Base-by-base conservation (phyloP, 441 rosid species). In the Pelargonium fulgidum region DNA sequence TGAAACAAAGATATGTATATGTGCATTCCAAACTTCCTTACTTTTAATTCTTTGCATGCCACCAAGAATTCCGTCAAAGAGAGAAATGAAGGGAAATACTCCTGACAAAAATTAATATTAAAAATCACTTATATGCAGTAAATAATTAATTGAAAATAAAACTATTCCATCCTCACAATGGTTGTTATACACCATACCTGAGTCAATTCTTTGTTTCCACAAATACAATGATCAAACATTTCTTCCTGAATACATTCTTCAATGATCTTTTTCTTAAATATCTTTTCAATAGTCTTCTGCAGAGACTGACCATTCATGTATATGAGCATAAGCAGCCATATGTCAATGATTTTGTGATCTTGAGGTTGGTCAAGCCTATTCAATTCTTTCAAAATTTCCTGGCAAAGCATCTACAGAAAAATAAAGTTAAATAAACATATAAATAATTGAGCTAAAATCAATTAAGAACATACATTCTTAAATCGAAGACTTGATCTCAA, bases 401-500 rank as follows among this genome's bases (percentile, higher is more conserved):
- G 91, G 76, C 91, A 84, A 67, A 92, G 91, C 69, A 86, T 81
- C 97, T 92, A 70, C 7, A 73, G 8, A 62, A 56, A 16, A 45
- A 65, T 11, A 52, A 72, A 47, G 66, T 66, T 29, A 67, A 67
- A 69, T 22, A 68, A 24, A 54, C 52, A 47, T 33, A 26, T 8
- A 70, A 17, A 75, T 68, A 68, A 62, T 42, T 56, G 70, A 71
- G 65, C 64, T 70, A 71, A 65, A 26, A 3, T 39, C 58, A 22
- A 62, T 14, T 68, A 62, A 12, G 16, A 36, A 78, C 90, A 77
- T 76, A 89, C 97, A 66, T 82, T 88, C 78, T 89, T 89, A 80
- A 89, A 92, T 33, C 90, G 81, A 72, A 92, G 85, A 75, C 92
- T 87, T 68, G 95, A 85, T 81, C 90, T 79, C 81, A 92, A 81